Percentiles rank a stretch among this genome's conserved stretches.
Conservation (phyloP, 345 rosid genomes). For the Eucalyptus tenuipes region DNA sequence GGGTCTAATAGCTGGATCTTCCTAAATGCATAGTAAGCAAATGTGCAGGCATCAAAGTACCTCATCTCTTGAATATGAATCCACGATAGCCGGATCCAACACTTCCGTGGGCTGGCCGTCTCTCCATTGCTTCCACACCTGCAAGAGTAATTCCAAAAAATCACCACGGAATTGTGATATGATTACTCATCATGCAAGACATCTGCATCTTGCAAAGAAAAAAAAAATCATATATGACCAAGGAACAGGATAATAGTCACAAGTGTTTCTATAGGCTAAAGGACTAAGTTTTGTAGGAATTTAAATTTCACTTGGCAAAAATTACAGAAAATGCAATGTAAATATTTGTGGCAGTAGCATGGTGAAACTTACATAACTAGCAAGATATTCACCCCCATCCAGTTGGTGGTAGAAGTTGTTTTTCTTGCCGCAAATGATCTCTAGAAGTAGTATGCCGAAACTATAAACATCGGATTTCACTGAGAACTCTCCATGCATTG, state of each 20-base stretch:
- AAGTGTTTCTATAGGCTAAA: too few relatives aligned
- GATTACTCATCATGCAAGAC: background rate
- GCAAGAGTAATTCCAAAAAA: background rate
- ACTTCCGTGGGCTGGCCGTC: background rate
- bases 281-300: background rate
- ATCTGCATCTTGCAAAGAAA: background rate
- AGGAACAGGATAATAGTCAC: background rate
- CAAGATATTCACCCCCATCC: background rate
- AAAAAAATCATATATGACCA: background rate
- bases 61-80: slow-evolving; percentile 1
- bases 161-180: rapidly evolving
- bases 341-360: background rate
- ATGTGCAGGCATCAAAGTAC: slow-evolving; percentile 10
- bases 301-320: background rate
- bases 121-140: slow-evolving; percentile 18
- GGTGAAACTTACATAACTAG: background rate
- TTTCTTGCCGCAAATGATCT: background rate
- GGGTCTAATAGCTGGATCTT: slow-evolving; percentile 4
- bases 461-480: background rate
- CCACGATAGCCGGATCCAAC: slow-evolving; percentile 1
- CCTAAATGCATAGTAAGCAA: slow-evolving; percentile 14
- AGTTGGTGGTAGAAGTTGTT: background rate
- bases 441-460: background rate
- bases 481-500: background rate
- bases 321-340: too few relatives aligned